Percentiles rank a stretch among this genome's conserved stretches.
These are phyloP conservation scores for Fusarium sterilihyphosum DNA, from an alignment of 2,329 filamentous ascomycete genomes.

Conservation along the genomic window DNA sequence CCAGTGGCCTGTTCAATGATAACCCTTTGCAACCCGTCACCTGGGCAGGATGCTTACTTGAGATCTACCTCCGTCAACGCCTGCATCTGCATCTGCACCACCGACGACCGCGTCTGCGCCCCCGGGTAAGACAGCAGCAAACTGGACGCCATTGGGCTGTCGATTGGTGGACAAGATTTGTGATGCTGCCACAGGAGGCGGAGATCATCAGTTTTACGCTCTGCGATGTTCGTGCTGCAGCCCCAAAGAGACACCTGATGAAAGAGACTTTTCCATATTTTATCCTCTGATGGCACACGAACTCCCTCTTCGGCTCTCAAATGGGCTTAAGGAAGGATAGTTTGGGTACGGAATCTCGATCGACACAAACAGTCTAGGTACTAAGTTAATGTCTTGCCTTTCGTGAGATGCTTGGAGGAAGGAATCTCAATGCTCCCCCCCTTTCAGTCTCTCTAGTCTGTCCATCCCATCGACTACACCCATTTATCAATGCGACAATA, in stretches of 20 bases:
- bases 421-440: constrained; percentile 9
- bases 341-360: constrained; percentile 28
- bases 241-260: constrained; percentile 26
- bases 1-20: constrained; percentile 15
- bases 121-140: constrained; percentile 25
- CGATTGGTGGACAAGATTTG: constrained; percentile 24
- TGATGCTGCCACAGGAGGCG: constrained; percentile 30
- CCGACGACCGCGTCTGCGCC: constrained; percentile 3
- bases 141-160: constrained; percentile 13
- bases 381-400: neutral
- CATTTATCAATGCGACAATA: constrained; percentile 6
- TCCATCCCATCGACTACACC: neutral
- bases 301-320: neutral
- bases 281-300: neutral
- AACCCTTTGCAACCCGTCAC: neutral
- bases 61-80: constrained; percentile 3
- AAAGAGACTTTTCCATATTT: constrained; percentile 18
- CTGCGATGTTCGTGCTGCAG: constrained; percentile 31
- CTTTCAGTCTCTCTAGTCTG: neutral
- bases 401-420: constrained; percentile 18
- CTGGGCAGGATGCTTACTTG: constrained; percentile 13
- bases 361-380: constrained; percentile 8
- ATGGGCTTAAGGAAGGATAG: neutral
- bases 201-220: constrained; percentile 38
- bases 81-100: neutral